Conservation (phyloP, 2,329 filamentous ascomycete genomes). For the Fusarium pilosicola region DNA sequence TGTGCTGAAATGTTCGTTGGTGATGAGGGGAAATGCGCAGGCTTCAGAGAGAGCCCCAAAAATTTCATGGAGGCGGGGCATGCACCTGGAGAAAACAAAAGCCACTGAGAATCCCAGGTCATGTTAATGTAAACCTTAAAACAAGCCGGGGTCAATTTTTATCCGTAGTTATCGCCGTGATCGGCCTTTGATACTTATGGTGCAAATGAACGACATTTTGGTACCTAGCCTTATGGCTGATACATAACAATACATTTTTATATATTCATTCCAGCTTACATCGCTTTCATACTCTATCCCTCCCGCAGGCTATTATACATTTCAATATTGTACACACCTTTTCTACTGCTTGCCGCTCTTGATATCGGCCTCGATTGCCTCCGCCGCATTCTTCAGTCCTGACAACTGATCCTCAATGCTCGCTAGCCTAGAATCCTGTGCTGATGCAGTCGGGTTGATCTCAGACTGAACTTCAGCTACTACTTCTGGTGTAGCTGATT, state of each 20-base stretch:
- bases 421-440: constrained; percentile 11
- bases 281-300: constrained; percentile 24
- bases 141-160: constrained; percentile 26
- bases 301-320: constrained; percentile 37
- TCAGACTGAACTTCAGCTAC: neutral
- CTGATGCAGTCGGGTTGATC: neutral
- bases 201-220: neutral
- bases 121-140: neutral
- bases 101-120: neutral
- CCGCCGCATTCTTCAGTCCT: constrained; percentile 26
- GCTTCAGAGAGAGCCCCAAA: constrained; percentile 19
- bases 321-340: constrained; percentile 41
- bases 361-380: constrained; percentile 38
- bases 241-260: constrained; percentile 10
- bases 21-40: constrained; percentile 51
- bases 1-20: constrained; percentile 58
- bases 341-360: constrained; percentile 37
- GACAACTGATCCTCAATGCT: constrained; percentile 38
- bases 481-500: neutral
- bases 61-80: constrained; percentile 12
- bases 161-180: constrained; percentile 28
- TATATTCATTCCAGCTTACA: constrained; percentile 30
- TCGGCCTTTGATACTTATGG: constrained; percentile 8
- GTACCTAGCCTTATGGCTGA: neutral
- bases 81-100: constrained; percentile 2